These are phyloP conservation scores for Saturnispora gosingensis DNA, from an alignment of 805 yeast genomes.

Conservation along the genomic window DNA sequence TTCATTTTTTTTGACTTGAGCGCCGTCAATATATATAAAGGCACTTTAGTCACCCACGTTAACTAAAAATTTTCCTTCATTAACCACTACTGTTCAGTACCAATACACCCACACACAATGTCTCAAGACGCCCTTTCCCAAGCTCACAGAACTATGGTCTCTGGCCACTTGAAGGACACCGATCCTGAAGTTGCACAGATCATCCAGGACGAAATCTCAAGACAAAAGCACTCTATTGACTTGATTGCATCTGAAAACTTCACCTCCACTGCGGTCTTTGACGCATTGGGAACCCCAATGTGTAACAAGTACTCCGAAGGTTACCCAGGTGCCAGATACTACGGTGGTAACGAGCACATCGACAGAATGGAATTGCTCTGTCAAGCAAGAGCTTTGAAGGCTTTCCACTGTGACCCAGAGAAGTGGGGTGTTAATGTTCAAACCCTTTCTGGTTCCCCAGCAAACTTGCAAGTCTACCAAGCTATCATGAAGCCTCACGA, in stretches of 20 bases:
- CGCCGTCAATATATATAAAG: neutral
- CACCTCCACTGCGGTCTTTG: slow-evolving; percentile 92
- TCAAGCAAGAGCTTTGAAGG: slow-evolving; percentile 83
- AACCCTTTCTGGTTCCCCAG: slow-evolving; percentile 93
- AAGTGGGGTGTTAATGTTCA: slow-evolving; percentile 98
- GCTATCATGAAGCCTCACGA: slow-evolving; percentile 85
- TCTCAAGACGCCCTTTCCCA: slow-evolving; percentile 55
- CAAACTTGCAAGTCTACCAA: slow-evolving; percentile 86
- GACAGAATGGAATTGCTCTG: slow-evolving; percentile 86
- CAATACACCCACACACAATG: slow-evolving; percentile 5
- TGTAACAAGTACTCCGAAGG: slow-evolving; percentile 98
- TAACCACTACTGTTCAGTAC: neutral
- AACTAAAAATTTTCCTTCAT: neutral
- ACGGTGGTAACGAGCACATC: slow-evolving; percentile 95
- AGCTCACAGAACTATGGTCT: slow-evolving; percentile 55
- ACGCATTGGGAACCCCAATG: slow-evolving; percentile 91
- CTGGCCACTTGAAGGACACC: slow-evolving; percentile 50
- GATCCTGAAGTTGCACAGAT: slow-evolving; percentile 85
- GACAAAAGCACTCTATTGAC: slow-evolving; percentile 89
- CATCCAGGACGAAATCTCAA: slow-evolving; percentile 61
- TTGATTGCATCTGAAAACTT: slow-evolving; percentile 94
- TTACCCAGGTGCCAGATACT: slow-evolving; percentile 95
- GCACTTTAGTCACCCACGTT: neutral
- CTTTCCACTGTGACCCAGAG: slow-evolving; percentile 64
- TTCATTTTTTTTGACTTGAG: neutral